phyloP scores from a whole-genome alignment of 148 eudicot genomes.

The Spergularia marina region DNA sequence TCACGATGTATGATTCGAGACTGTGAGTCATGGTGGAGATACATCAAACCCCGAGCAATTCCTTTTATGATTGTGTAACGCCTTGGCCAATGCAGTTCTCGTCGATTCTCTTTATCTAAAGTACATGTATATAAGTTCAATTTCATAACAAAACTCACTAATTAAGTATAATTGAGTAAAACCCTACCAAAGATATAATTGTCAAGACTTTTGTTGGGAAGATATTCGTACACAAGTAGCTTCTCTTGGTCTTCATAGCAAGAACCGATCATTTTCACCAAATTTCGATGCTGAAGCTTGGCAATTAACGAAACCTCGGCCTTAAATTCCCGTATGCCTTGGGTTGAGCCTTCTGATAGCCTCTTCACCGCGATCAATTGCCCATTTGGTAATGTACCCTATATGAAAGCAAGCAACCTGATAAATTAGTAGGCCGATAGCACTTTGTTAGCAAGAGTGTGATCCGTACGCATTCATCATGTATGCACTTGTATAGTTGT shows the following conservation, averaged over 20 bases:
- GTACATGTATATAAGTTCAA: too few relatives aligned
- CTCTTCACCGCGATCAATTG: conserved; percentile 34
- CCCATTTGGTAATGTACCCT: conserved; percentile 31
- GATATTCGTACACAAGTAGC: conserved; percentile 35
- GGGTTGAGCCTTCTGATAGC: conserved; percentile 23
- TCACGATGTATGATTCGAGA: conserved; percentile 32
- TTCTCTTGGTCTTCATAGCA: conserved; percentile 25
- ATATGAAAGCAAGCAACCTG: background rate
- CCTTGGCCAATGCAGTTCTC: conserved; percentile 22
- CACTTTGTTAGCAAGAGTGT: too few relatives aligned
- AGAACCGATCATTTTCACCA: conserved; percentile 29
- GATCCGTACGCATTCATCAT: too few relatives aligned
- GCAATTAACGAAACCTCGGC: conserved; percentile 32
- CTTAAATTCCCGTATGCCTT: conserved; percentile 33
- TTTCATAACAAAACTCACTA: too few relatives aligned
- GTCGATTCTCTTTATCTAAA: conserved; percentile 17
- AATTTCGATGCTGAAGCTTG: conserved; percentile 33
- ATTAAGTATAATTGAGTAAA: too few relatives aligned
- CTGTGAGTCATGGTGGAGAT: conserved; percentile 35
- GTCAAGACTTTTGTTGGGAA: conserved; percentile 35
- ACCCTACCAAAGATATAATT: conserved; percentile 29
- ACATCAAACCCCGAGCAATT: conserved; percentile 33
- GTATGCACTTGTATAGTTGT: too few relatives aligned
- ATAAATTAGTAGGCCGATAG: too few relatives aligned
- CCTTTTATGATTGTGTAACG: conserved; percentile 32